Evolutionary conservation across 2,329 filamentous ascomycete species (phyloP).

Genomic region (Venturia pyrina): DNA sequence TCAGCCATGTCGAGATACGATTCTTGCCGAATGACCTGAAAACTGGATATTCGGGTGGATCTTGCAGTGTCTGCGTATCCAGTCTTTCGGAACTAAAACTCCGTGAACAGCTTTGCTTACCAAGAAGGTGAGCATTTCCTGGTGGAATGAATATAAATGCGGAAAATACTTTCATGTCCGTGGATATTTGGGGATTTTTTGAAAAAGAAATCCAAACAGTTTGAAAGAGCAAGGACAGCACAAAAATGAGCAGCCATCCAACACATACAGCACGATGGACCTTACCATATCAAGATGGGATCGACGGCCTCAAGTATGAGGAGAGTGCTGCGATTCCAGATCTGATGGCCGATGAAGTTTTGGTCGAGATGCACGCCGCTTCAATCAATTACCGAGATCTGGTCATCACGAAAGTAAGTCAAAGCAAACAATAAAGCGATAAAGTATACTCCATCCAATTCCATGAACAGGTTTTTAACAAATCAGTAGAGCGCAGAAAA

Average conservation of each 20-base stretch:
- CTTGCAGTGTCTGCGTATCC: neutral
- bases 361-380: constrained; percentile 8
- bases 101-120: neutral
- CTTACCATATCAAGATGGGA: neutral
- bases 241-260: neutral
- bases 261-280: constrained; percentile 3
- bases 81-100: neutral
- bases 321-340: neutral
- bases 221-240: neutral
- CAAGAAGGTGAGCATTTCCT: neutral
- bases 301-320: constrained; percentile 6
- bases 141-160: neutral
- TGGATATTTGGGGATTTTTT: neutral
- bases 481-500: neutral
- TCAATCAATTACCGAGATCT: constrained; percentile 11
- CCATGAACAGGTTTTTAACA: neutral
- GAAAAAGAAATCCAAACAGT: neutral
- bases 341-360: neutral
- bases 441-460: too few relatives aligned
- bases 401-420: constrained; percentile 8
- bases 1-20: neutral
- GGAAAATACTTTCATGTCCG: neutral
- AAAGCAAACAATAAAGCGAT: too few relatives aligned
- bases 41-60: neutral
- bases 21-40: neutral